phyloP scores from a whole-genome alignment of 805 yeast species.

The Pichia scutulata region DNA sequence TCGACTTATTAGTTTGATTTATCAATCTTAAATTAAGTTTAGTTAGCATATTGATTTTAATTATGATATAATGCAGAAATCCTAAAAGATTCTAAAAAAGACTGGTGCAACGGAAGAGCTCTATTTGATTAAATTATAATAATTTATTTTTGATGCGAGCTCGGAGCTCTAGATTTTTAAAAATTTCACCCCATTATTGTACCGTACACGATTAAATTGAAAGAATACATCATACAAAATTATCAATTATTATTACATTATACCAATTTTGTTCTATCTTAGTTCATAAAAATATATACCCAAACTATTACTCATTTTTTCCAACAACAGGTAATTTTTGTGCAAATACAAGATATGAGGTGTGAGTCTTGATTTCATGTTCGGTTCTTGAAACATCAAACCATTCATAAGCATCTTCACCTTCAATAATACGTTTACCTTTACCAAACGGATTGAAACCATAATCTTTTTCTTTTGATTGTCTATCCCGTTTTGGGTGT shows the following conservation, averaged over 20 bases:
- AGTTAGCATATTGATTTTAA: background rate
- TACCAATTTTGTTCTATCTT: background rate
- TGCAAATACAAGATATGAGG: constrained; percentile 92
- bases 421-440: constrained; percentile 79
- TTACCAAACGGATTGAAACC: constrained; percentile 91
- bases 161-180: background rate
- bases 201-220: too few species aligned
- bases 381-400: constrained; percentile 76
- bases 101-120: background rate
- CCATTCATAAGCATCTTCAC: constrained; percentile 79
- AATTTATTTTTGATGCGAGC: background rate
- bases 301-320: background rate
- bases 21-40: background rate
- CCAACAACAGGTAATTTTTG: constrained; percentile 22
- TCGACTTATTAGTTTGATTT: background rate
- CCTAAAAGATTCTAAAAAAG: background rate
- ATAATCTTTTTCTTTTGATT: constrained; percentile 25
- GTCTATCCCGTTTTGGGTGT: constrained; percentile 10
- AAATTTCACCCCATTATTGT: background rate
- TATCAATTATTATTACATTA: background rate
- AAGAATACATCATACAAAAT: background rate
- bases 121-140: too few species aligned
- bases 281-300: background rate
- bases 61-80: too few species aligned
- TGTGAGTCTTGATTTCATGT: constrained; percentile 83